Base-by-base conservation (phyloP, 306 rosid species). In the Vigna angularis region DNA sequence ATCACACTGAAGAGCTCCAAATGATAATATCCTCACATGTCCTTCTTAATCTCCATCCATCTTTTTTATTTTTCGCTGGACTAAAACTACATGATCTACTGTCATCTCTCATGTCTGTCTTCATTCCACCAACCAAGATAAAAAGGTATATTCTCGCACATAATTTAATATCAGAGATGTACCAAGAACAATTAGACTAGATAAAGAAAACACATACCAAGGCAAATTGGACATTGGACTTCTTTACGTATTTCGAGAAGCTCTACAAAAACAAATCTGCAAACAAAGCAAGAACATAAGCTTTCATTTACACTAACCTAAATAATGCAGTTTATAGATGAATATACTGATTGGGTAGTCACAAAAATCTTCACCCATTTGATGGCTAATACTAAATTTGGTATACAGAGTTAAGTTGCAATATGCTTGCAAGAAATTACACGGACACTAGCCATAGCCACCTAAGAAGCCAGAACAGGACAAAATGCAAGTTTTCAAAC, bases 151-250 rank as follows among this genome's bases (percentile, higher is more conserved):
- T 50, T 14, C 4, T 2, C 59, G 72, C 50, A 67, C 38, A 22
- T 26, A 76, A 74, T 59, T 48, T 62, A 49, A 61, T 55, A 30
- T 57, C 45, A 7, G 45, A 81, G 55, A 61, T 59, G 62, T 32
- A 57, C 30, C 53, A 83, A 66, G 80, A 79, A 77, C 11, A 7
- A 62, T 16, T 45, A 7, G 22, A 62, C 14, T 7, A 16, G 47
- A 32, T 32, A 32, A 76, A 68, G 34, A 30, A 73, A 34, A 73
- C 82, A 80, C 73, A 75, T 86, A 93, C 98, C 98, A 11, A 93
- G 98, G 84, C 98, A 93, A 86, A 93, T 93, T 67, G 98, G 98
- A 83, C 98, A 93, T 76, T 93, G 97, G 45, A 93, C 96, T 81
- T 93, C 98, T 83, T 90, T 93, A 1, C 97, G 96, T 70, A 93